Percentiles rank a stretch among this genome's conserved stretches.
Evolutionary conservation across 805 yeast genomes (phyloP).

Genomic region (Suhomyces faveliae): DNA sequence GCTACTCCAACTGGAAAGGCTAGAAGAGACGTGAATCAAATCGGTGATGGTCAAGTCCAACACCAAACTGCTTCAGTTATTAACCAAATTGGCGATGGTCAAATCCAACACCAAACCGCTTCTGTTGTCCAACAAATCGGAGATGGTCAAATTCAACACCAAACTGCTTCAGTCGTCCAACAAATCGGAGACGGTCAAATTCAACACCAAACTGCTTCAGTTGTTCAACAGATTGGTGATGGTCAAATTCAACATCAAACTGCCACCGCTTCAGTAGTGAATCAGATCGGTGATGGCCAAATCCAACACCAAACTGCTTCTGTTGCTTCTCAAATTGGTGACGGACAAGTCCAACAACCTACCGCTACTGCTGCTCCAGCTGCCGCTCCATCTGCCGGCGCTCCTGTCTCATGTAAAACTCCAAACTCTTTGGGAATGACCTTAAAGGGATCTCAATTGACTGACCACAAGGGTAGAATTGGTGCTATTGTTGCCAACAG

Average conservation of each 20-base stretch:
- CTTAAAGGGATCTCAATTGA: slow-evolving; percentile 50
- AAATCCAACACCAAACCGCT: slow-evolving; percentile 44
- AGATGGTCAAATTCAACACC: slow-evolving; percentile 28
- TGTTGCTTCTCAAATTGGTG: slow-evolving; percentile 26
- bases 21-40: slow-evolving; percentile 12
- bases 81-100: slow-evolving; percentile 48
- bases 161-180: slow-evolving; percentile 18
- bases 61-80: slow-evolving; percentile 47
- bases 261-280: slow-evolving; percentile 20
- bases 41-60: slow-evolving; percentile 64
- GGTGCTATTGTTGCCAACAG: slow-evolving; percentile 81
- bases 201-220: slow-evolving; percentile 38
- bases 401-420: slow-evolving; percentile 18
- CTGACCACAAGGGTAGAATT: slow-evolving; percentile 62
- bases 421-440: slow-evolving; percentile 52
- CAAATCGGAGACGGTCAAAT: slow-evolving; percentile 58
- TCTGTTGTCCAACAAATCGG: slow-evolving; percentile 21
- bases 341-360: slow-evolving; percentile 32
- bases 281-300: slow-evolving; percentile 33
- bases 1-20: slow-evolving; percentile 20
- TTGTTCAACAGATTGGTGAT: slow-evolving; percentile 44
- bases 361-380: slow-evolving; percentile 12
- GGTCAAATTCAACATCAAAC: slow-evolving; percentile 45
- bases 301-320: slow-evolving; percentile 23
- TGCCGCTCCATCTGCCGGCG: slow-evolving; percentile 1